Evolutionary conservation across 257 asterid genomes (phyloP), one percentile per base, ranked within the genome.

Genomic region (Plectranthus barbatus): DNA sequence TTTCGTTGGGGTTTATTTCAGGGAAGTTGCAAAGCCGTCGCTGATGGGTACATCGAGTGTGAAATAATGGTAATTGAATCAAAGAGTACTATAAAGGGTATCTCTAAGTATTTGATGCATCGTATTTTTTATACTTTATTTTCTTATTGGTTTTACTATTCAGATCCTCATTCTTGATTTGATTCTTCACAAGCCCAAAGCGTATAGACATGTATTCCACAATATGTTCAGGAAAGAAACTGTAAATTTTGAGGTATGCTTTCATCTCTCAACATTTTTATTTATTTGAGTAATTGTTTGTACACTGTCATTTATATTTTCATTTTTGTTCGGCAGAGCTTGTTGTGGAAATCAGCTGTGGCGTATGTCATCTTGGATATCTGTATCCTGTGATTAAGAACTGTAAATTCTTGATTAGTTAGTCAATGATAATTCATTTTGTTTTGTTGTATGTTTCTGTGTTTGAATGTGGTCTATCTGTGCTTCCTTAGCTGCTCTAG

Each of bases 11-110:
- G 13, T 45, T 55, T 60, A 12, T 69, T 39, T 61, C 20, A 90
- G 96, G 90, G 67, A 21, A 82, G 74, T 31, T 91, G 98, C 81
- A 84, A 81, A 73, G 76, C 77, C 5, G 86, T 76, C 21, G 95
- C 94, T 47, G 98, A 91, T 58, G 98, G 83, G 71, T 91, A 91
- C 68, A 86, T 88, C 17, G 98, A 91, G 74, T 91, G 98, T 74
- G 98, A 88, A 77, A 41, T 86, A n/a, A 88, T 91, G 98, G 96
- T 85, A 81, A 76, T 45, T 17, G 14, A 62, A 7, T 4, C 33
- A 19, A 34, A 12, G n/a, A 45, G 20, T 19, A 46, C 14, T 26
- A 18, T 49, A 51, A 7, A 20, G 7, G 1, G 26, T 18, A 23
- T 13, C 31, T 41, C 19, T 53, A 2, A 1, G 49, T 45, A 52